A percentile compares a stretch with the other conserved stretches of the same genome.
These are phyloP conservation scores for Yamadazyma tumulicola DNA, from an alignment of 805 yeast genomes.

Conservation along the genomic window DNA sequence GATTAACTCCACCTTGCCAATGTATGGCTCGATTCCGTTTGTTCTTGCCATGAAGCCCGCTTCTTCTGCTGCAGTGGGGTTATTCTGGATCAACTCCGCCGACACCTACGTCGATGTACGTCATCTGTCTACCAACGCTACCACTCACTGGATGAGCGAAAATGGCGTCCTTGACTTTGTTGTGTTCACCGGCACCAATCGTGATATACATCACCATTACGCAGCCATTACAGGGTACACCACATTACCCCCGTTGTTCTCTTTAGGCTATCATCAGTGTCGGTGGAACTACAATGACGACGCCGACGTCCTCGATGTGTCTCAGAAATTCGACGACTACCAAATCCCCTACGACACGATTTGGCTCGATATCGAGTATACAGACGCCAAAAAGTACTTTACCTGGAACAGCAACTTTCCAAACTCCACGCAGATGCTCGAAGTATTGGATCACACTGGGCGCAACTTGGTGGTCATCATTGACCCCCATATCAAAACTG, in stretches of 20 bases:
- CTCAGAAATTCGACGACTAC: conserved; percentile 63
- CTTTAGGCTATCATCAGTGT: conserved; percentile 93
- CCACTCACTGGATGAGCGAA: conserved; percentile 93
- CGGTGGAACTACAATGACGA: conserved; percentile 96
- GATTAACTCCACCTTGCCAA: conserved; percentile 74
- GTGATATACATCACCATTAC: conserved; percentile 55
- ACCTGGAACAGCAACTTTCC: conserved; percentile 88
- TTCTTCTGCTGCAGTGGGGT: conserved; percentile 51
- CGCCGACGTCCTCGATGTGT: conserved; percentile 74
- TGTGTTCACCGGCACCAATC: conserved; percentile 55
- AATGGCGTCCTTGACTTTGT: conserved; percentile 78
- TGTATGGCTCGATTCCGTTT: conserved; percentile 95
- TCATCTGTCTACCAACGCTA: conserved; percentile 17
- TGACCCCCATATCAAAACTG: conserved; percentile 85
- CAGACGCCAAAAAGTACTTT: conserved; percentile 82
- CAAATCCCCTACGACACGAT: conserved; percentile 84
- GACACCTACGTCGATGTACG: conserved; percentile 84
- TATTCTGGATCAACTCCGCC: conserved; percentile 91
- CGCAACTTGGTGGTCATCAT: conserved; percentile 80
- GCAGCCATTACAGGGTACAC: conserved; percentile 72
- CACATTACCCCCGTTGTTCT: conserved; percentile 67
- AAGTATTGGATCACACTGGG: conserved; percentile 62
- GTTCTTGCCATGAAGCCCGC: conserved; percentile 64
- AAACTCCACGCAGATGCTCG: conserved; percentile 66
- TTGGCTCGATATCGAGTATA: conserved; percentile 94